These are phyloP conservation scores for Aspergillus caelatus DNA, from an alignment of 2,329 filamentous ascomycete species.

Conservation along the genomic window DNA sequence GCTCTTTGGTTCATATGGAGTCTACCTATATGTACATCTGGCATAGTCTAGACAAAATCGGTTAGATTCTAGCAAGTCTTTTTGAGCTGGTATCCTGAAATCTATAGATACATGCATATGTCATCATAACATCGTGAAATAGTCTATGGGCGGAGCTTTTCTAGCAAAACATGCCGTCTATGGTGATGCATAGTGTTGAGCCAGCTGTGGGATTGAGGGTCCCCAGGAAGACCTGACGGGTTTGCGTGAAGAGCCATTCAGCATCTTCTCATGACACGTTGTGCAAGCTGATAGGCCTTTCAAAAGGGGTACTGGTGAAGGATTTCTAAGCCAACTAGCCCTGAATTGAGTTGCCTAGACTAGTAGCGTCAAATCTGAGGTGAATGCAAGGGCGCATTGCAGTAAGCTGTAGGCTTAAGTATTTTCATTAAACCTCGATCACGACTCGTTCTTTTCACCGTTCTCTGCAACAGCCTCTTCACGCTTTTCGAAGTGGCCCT, in stretches of 20 bases:
- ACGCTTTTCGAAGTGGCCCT: slow-evolving; percentile 48
- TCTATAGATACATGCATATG: background rate
- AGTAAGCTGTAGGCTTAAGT: background rate
- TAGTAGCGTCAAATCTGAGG: background rate
- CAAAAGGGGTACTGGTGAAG: background rate
- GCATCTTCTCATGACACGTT: background rate
- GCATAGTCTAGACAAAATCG: background rate
- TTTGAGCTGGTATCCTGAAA: background rate
- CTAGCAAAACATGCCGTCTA: background rate
- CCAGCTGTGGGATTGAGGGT: background rate
- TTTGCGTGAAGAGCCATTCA: background rate
- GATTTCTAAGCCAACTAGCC: background rate
- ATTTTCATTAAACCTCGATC: background rate
- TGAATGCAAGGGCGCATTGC: background rate
- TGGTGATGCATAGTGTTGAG: background rate
- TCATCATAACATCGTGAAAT: slow-evolving; percentile 10
- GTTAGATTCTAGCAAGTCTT: background rate
- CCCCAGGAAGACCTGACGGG: background rate
- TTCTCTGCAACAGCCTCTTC: slow-evolving; percentile 10
- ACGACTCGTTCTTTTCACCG: slow-evolving; percentile 18
- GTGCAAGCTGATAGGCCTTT: background rate
- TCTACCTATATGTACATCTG: background rate
- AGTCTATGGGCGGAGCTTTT: background rate
- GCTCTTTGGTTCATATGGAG: too few relatives aligned
- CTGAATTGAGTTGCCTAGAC: background rate